These are phyloP conservation scores for Backusella luteola DNA, from an alignment of 192 early-diverging fungal species.

Conservation along the genomic window DNA sequence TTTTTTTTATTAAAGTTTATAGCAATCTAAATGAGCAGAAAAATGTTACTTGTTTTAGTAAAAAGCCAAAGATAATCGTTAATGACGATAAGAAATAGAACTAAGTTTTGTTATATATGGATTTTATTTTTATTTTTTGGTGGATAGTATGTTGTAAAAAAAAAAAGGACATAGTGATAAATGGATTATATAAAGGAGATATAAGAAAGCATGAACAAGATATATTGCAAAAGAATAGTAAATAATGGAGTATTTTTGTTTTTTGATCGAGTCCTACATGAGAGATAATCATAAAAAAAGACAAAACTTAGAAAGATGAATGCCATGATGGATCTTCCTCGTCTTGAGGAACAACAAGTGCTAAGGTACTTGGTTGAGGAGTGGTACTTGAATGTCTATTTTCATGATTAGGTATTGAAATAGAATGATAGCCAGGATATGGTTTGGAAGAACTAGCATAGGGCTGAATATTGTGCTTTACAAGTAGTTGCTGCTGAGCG, in stretches of 20 bases:
- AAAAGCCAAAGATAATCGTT: not conserved
- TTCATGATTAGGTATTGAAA: not conserved
- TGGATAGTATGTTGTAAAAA: not conserved
- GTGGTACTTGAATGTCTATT: not conserved
- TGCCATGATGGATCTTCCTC: conserved; percentile 5
- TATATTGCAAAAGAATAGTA: not conserved
- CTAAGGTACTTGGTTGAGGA: not conserved
- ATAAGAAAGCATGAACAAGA: not conserved
- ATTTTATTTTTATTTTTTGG: not conserved
- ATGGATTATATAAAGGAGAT: not conserved
- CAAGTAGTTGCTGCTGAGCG: conserved; percentile 25
- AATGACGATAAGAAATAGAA: not conserved
- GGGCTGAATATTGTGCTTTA: conserved; percentile 18
- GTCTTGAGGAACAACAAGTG: conserved; percentile 4
- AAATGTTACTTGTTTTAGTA: not conserved
- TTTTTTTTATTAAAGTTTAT: not conserved
- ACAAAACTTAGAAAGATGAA: conserved; percentile 4
- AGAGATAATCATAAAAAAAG: not conserved
- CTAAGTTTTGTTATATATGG: not conserved
- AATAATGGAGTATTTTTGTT: not conserved
- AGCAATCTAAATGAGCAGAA: not conserved
- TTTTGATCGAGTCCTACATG: not conserved
- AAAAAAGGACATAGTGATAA: not conserved
- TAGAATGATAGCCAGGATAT: conserved; percentile 1
- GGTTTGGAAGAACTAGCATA: not conserved